Base-by-base conservation (phyloP, 805 yeast genomes). In the Komagataella pseudopastoris region DNA sequence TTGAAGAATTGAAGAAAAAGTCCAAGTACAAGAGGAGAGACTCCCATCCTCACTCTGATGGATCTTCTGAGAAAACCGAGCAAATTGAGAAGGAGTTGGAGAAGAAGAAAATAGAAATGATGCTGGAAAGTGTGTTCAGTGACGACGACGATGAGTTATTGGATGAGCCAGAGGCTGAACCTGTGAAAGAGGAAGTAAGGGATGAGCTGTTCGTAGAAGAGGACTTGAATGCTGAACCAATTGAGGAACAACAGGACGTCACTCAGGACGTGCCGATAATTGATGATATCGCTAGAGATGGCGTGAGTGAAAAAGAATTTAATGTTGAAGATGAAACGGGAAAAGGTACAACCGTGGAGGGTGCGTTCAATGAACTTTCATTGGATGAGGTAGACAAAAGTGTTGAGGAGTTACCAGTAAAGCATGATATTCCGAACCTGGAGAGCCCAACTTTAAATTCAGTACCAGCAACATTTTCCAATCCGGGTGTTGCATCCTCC, bases 221-320 rank as follows among this genome's bases (percentile, higher is more conserved):
- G 57, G 51, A 49, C 64, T 64, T 62, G 59, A 62, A 64, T 64
- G 60, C 60, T 59, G 60, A 60, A 58, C 60, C 58, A 58, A 60
- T 58, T 52, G 23, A 53, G 54, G 49, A 17, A 16, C 46, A 59
- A 58, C 59, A 46, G 63, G 60, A n/a, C n/a, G n/a, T n/a, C n/a
- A n/a, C n/a, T n/a, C n/a, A n/a, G n/a, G n/a, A 55, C 48, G 36
- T 48, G 49, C 46, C 50, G 53, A 49, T 48, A 52, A 55, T 45
- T 52, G 24, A 52, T 23, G 51, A 51, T 45, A 39, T 48, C 51
- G 44, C 24, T 10, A 7, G 23, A 18, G 46, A 47, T 47, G 20
- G n/a, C 12, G 14, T 30, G 39, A 8, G 4, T 8, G 39, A 30
- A 30, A 30, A 30, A 2, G 39, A 30, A 30, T 30, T 4, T 3